Percentiles rank a stretch among this genome's conserved stretches.
Conservation (phyloP, 139 green algal genomes). For the Ettlia oleoabundans region DNA sequence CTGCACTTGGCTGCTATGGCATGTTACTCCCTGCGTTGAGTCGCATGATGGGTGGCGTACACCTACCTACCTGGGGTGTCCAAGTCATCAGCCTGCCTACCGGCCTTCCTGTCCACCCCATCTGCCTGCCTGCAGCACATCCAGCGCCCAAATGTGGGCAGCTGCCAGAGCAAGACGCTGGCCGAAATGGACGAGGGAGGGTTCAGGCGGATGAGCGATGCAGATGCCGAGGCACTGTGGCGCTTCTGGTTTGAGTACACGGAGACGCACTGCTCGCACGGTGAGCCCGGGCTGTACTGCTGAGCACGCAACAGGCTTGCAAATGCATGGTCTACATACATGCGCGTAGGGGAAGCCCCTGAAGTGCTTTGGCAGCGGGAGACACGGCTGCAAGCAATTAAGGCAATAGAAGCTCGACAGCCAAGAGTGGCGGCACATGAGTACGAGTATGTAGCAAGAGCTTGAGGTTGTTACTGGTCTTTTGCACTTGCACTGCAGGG, state of each 20-base stretch:
- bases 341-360: too few species aligned
- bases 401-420: too few species aligned
- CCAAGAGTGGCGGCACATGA: too few species aligned
- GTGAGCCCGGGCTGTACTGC: conserved; percentile 29
- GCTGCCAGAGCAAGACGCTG: neutral
- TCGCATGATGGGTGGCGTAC: too few species aligned
- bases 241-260: conserved; percentile 41
- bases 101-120: neutral
- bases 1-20: neutral
- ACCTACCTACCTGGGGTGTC: too few species aligned
- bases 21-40: too few species aligned
- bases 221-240: conserved; percentile 37
- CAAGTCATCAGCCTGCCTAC: neutral
- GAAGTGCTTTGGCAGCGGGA: too few species aligned
- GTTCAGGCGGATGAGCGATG: neutral
- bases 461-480: neutral
- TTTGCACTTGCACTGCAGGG: neutral
- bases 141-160: conserved; percentile 20
- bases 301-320: neutral
- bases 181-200: neutral
- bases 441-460: too few species aligned
- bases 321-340: neutral
- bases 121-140: neutral
- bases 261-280: conserved; percentile 25
- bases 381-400: too few species aligned